phyloP scores from a whole-genome alignment of 176 grass and related monocot genomes.

The Carex scoparia region DNA sequence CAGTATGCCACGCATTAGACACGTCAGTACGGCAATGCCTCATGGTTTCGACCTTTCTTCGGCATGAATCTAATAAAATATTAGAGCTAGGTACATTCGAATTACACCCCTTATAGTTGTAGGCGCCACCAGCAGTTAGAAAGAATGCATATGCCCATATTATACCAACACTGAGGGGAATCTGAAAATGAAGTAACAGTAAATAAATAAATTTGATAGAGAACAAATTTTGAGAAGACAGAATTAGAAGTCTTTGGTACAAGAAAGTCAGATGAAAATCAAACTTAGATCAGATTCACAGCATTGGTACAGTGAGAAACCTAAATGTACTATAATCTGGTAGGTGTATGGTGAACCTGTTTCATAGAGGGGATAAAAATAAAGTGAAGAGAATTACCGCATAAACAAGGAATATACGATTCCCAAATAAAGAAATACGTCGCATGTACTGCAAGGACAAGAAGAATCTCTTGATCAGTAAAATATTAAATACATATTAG shows the following conservation, averaged over 20 bases:
- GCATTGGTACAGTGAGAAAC: background rate
- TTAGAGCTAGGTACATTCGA: conserved; percentile 92
- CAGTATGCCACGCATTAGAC: conserved; percentile 89
- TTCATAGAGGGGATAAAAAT: background rate
- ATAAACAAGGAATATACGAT: conserved; percentile 86
- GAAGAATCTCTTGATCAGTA: conserved; percentile 17
- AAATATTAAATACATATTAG: conserved; percentile 1
- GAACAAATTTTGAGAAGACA: background rate
- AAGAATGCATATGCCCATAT: conserved; percentile 99
- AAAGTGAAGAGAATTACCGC: conserved; percentile 49
- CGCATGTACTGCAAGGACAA: conserved; percentile 77
- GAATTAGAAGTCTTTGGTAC: background rate
- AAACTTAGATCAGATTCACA: background rate
- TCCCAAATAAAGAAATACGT: conserved; percentile 78
- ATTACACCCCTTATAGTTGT: conserved; percentile 86
- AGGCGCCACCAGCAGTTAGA: conserved; percentile 87
- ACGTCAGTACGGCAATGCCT: conserved; percentile 82
- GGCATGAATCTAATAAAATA: conserved; percentile 87
- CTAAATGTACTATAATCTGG: background rate
- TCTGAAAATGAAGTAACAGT: conserved; percentile 46
- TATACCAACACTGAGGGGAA: conserved; percentile 82
- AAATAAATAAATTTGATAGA: conserved; percentile 19
- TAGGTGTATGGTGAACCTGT: background rate
- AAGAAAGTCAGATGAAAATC: conserved; percentile 12
- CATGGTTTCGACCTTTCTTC: conserved; percentile 71